These are phyloP conservation scores for Pterothamnion heteromorphum DNA, from an alignment of 31 red algal species.

Conservation along the genomic window DNA sequence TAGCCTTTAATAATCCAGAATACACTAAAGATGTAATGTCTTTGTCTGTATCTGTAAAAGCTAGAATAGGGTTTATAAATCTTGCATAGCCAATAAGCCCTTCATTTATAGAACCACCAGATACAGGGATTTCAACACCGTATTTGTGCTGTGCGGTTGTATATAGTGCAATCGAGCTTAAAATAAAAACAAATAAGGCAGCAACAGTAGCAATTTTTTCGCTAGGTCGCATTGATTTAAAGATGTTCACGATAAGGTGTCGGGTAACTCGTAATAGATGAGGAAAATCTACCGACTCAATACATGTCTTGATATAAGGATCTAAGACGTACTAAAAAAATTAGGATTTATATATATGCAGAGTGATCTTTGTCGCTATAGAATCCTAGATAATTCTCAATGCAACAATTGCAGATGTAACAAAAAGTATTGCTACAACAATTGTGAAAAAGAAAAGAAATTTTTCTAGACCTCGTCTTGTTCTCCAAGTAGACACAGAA, in stretches of 20 bases:
- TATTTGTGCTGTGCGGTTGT: conserved; percentile 9
- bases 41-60: background rate
- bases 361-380: background rate
- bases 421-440: background rate
- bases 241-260: background rate
- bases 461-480: background rate
- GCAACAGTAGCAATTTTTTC: background rate
- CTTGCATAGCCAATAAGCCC: background rate
- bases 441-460: background rate
- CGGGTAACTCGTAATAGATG: no score
- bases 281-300: no score
- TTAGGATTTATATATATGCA: background rate
- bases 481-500: background rate
- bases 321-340: background rate
- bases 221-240: background rate
- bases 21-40: background rate
- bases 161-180: background rate
- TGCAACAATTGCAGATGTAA: background rate
- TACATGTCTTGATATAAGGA: background rate
- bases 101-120: conserved; percentile 12
- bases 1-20: background rate
- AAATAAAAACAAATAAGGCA: background rate
- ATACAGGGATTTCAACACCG: background rate
- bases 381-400: background rate
- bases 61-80: conserved; percentile 1